Evolutionary conservation across 768 basidiomycete species (phyloP).

Genomic region (Suillus lakei): DNA sequence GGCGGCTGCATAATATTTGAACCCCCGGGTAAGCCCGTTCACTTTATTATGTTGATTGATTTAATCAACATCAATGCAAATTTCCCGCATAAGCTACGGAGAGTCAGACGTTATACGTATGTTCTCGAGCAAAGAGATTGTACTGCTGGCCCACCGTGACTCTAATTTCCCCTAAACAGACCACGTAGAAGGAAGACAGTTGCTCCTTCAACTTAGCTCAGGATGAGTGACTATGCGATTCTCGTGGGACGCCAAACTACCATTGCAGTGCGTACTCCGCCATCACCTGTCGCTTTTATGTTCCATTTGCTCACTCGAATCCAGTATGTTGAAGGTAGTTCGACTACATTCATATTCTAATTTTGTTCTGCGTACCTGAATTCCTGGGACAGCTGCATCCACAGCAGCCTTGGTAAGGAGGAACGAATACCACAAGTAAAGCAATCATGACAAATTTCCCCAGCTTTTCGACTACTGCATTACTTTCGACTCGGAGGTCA

Average conservation of each 20-base stretch:
- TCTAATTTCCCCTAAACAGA: background rate
- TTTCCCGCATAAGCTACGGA: no score
- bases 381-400: background rate
- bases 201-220: background rate
- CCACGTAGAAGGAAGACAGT: background rate
- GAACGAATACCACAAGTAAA: background rate
- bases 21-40: no score
- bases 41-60: no score
- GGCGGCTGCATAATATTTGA: no score
- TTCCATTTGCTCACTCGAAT: background rate
- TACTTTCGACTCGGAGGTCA: slow-evolving; percentile 5
- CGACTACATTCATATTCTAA: background rate
- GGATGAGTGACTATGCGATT: background rate
- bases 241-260: background rate
- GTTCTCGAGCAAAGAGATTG: no score
- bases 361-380: background rate
- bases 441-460: background rate
- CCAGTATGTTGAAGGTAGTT: background rate
- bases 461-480: slow-evolving; percentile 8
- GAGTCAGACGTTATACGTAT: no score
- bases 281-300: no score
- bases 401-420: background rate
- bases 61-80: no score
- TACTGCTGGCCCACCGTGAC: background rate
- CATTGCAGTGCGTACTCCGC: background rate